These are phyloP conservation scores for Candida odintsovae DNA, from an alignment of 805 yeast genomes.

Conservation along the genomic window DNA sequence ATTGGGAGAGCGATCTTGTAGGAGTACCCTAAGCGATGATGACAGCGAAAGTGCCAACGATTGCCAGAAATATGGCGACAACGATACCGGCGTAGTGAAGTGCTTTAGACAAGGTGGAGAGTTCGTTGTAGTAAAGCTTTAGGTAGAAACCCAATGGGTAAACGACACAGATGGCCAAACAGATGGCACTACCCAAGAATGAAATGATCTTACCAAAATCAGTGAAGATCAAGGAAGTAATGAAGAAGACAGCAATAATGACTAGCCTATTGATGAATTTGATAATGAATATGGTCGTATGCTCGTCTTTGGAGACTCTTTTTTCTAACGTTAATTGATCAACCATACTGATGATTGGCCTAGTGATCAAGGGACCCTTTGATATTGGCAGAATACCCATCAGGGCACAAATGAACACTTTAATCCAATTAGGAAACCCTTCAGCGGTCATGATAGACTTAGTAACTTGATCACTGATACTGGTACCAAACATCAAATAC, in stretches of 20 bases:
- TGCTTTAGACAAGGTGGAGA: conserved; percentile 25
- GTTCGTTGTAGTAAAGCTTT: conserved; percentile 35
- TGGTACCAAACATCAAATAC: conserved; percentile 73
- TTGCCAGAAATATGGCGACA: conserved; percentile 10
- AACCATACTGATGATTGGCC: conserved; percentile 63
- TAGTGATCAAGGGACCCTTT: conserved; percentile 66
- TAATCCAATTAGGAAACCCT: conserved; percentile 63
- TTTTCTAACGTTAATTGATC: conserved; percentile 32
- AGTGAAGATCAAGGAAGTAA: conserved; percentile 52
- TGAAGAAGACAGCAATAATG: conserved; percentile 33
- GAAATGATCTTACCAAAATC: conserved; percentile 73
- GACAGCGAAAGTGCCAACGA: conserved; percentile 23
- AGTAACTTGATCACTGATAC: conserved; percentile 67
- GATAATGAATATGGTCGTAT: background rate
- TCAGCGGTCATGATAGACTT: conserved; percentile 60
- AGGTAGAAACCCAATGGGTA: conserved; percentile 64
- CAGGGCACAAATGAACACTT: conserved; percentile 34
- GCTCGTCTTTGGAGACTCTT: background rate
- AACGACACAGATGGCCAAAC: conserved; percentile 67
- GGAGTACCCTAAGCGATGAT: conserved; percentile 8
- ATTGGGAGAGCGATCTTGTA: background rate
- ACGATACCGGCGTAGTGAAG: conserved; percentile 8
- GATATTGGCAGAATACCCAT: conserved; percentile 74
- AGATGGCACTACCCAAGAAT: conserved; percentile 65
- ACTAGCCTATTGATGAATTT: conserved; percentile 13